phyloP scores from a whole-genome alignment of 768 basidiomycete species.

The Gloeopeniophorella convolvens region DNA sequence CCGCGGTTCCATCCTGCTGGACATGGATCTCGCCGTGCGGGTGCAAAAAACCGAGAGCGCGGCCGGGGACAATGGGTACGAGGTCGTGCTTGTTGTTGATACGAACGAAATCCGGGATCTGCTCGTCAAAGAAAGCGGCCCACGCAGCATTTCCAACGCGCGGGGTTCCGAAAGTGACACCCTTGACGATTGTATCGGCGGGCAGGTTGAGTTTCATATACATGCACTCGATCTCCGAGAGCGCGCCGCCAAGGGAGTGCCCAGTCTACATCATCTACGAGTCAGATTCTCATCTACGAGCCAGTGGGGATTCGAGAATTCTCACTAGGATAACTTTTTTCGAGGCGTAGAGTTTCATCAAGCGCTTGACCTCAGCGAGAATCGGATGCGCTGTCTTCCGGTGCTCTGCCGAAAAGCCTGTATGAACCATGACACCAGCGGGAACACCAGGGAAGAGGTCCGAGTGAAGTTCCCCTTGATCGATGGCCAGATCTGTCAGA shows the following conservation, averaged over 20 bases:
- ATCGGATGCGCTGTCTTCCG: slow-evolving; percentile 10
- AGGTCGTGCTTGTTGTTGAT: slow-evolving; percentile 17
- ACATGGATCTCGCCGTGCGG: slow-evolving; percentile 16
- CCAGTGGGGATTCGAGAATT: background rate
- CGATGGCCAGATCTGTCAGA: slow-evolving; percentile 9
- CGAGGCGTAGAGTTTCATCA: background rate
- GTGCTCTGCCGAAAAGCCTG: slow-evolving; percentile 15
- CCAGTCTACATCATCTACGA: too few species aligned
- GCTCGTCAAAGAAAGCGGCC: slow-evolving; percentile 15
- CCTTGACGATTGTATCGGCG: slow-evolving; percentile 8
- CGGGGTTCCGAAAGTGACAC: slow-evolving; percentile 20
- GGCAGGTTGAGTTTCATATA: slow-evolving; percentile 21
- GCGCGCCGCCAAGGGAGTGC: slow-evolving; percentile 18
- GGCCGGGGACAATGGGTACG: slow-evolving; percentile 16
- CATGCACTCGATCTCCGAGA: slow-evolving; percentile 18
- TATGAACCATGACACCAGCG: slow-evolving; percentile 2
- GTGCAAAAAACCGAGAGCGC: slow-evolving; percentile 13
- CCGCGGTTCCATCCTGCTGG: background rate
- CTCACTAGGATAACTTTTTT: slow-evolving; percentile 9
- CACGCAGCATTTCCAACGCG: slow-evolving; percentile 15
- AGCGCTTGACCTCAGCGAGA: slow-evolving; percentile 11
- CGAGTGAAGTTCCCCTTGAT: slow-evolving; percentile 2
- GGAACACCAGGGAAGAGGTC: slow-evolving; percentile 13
- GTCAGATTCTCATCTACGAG: too few species aligned
- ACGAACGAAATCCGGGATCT: slow-evolving; percentile 15